Evolutionary conservation across 768 basidiomycete genomes (phyloP).

Genomic region (Russula dissimulans): DNA sequence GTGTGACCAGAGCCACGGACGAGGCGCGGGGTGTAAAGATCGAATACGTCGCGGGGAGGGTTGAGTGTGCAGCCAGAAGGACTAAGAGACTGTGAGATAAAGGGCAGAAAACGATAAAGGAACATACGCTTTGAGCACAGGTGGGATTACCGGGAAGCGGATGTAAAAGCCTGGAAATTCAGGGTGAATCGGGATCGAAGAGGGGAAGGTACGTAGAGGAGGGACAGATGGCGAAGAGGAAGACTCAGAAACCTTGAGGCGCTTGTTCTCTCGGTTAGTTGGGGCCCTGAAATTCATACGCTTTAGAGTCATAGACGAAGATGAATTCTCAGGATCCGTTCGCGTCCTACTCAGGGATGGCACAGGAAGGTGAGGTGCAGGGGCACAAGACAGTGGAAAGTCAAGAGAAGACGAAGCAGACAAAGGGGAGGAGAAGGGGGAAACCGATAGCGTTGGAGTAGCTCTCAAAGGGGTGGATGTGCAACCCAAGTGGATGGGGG

Average conservation of each 20-base stretch:
- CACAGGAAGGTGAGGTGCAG: neutral
- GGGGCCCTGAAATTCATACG: neutral
- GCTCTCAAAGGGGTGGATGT: slow-evolving; percentile 14
- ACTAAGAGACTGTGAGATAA: slow-evolving; percentile 2
- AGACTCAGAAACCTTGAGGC: neutral
- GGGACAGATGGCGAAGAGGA: neutral
- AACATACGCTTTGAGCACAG: slow-evolving; percentile 3
- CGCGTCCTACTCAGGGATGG: neutral
- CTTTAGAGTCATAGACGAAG: neutral
- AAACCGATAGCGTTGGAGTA: slow-evolving; percentile 8
- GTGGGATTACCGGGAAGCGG: slow-evolving; percentile 53
- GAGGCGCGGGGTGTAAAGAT: slow-evolving; percentile 73
- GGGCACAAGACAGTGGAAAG: slow-evolving; percentile 6
- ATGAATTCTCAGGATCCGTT: neutral
- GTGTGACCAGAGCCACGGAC: slow-evolving; percentile 57
- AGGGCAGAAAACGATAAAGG: neutral
- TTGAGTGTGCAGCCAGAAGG: slow-evolving; percentile 43
- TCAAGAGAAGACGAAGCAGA: slow-evolving; percentile 14
- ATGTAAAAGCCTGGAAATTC: slow-evolving; percentile 59
- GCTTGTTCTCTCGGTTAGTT: neutral
- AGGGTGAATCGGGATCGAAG: slow-evolving; percentile 35
- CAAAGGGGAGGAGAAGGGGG: slow-evolving; percentile 15
- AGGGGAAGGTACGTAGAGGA: slow-evolving; percentile 44
- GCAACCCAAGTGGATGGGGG: slow-evolving; percentile 12
- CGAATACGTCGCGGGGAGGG: slow-evolving; percentile 46